phyloP scores from a whole-genome alignment of 106 monocot species.

The Amphibolis antarctica region DNA sequence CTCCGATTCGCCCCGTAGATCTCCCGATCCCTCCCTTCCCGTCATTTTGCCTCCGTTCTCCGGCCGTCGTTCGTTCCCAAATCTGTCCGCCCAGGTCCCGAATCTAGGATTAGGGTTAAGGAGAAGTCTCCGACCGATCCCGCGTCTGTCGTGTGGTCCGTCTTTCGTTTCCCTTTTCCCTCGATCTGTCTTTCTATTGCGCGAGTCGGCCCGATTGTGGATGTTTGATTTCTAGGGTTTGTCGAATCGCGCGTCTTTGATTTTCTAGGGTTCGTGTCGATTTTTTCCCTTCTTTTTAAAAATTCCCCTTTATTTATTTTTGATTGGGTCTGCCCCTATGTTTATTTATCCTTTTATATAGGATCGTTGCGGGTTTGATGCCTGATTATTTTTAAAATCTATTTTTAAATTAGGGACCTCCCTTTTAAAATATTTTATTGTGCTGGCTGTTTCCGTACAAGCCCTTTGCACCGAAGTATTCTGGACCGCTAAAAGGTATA shows the following conservation, averaged over 20 bases:
- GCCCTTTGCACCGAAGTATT: not conserved
- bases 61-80: not conserved
- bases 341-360: too few species aligned
- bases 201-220: not conserved
- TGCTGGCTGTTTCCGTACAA: not conserved
- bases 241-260: not conserved
- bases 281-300: not conserved
- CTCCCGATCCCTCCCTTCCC: not conserved
- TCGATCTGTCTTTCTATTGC: not conserved
- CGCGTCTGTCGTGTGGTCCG: not conserved
- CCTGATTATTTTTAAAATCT: not conserved
- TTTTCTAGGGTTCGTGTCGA: not conserved
- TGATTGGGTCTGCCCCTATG: too few species aligned
- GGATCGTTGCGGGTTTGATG: not conserved
- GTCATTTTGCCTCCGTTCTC: not conserved
- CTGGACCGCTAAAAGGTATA: not conserved
- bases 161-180: not conserved
- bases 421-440: not conserved
- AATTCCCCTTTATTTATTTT: too few species aligned
- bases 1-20: not conserved
- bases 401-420: not conserved
- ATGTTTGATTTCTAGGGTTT: slow-evolving; percentile 1
- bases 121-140: slow-evolving; percentile 5
- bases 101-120: slow-evolving; percentile 13
- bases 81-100: not conserved